Conservation (phyloP, 2,329 filamentous ascomycete species). For the Fusarium neocosmosporiellum region DNA sequence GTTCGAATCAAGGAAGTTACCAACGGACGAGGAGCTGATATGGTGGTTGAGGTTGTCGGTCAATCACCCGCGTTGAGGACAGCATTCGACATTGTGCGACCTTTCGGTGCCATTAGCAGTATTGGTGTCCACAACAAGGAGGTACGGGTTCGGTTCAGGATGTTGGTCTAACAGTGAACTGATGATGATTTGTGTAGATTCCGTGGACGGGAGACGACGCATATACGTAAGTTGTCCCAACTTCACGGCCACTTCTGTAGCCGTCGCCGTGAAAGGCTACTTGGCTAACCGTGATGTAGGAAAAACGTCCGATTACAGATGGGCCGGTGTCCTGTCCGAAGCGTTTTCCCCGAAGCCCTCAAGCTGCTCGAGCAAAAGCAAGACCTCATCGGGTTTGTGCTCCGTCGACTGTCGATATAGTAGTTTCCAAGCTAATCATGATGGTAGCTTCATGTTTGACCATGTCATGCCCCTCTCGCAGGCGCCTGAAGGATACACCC, state of each 20-base stretch:
- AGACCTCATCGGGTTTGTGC: slow-evolving; percentile 70
- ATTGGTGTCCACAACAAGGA: slow-evolving; percentile 82
- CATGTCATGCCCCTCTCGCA: slow-evolving; percentile 77
- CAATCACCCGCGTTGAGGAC: slow-evolving; percentile 75
- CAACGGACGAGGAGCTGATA: slow-evolving; percentile 84
- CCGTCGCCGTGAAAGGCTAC: slow-evolving; percentile 10
- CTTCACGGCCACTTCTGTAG: neutral
- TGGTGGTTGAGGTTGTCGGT: slow-evolving; percentile 83
- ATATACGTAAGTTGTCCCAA: slow-evolving; percentile 58
- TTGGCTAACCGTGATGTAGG: slow-evolving; percentile 49
- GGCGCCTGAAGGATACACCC: slow-evolving; percentile 74
- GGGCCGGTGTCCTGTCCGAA: slow-evolving; percentile 80
- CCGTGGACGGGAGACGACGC: slow-evolving; percentile 74
- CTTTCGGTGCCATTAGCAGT: slow-evolving; percentile 79
- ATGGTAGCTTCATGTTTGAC: slow-evolving; percentile 78
- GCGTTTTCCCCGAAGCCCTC: slow-evolving; percentile 74
- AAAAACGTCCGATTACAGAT: slow-evolving; percentile 81
- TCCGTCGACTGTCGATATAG: neutral
- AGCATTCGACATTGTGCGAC: slow-evolving; percentile 76
- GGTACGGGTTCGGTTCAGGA: slow-evolving; percentile 53
- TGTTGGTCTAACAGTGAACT: neutral
- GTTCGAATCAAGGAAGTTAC: slow-evolving; percentile 79
- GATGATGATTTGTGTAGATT: slow-evolving; percentile 59
- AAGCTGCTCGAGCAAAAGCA: slow-evolving; percentile 74
- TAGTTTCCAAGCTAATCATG: slow-evolving; percentile 10